These are phyloP conservation scores for Heterococcus sp. DNA, from an alignment of 108 stramenopile species.

Conservation along the genomic window DNA sequence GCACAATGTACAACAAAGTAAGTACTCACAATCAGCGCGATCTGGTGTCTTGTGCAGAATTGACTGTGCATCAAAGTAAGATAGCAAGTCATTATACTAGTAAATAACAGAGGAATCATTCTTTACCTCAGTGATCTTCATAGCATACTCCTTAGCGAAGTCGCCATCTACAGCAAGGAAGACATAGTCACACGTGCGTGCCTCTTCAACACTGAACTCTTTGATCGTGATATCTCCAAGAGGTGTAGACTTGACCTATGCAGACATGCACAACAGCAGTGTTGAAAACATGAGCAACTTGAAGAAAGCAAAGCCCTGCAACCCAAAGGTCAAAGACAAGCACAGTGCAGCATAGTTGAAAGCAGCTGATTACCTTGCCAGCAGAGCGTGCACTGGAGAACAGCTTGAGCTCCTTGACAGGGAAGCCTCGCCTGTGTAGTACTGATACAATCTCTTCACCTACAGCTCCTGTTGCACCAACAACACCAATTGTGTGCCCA, in stretches of 20 bases:
- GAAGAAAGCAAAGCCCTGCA: neutral
- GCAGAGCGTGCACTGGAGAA: constrained; percentile 72
- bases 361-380: constrained; percentile 67
- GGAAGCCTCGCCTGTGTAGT: constrained; percentile 71
- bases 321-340: neutral
- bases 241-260: constrained; percentile 55
- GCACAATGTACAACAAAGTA: no score
- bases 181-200: constrained; percentile 49
- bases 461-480: constrained; percentile 62
- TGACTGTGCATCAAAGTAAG: no score
- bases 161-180: constrained; percentile 55
- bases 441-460: constrained; percentile 87
- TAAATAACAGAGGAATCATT: no score
- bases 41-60: no score
- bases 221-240: constrained; percentile 81
- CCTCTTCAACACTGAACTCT: constrained; percentile 46
- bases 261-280: neutral
- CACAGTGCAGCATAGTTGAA: no score
- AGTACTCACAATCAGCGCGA: no score
- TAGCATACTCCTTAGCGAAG: constrained; percentile 48
- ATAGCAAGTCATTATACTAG: no score
- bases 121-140: constrained; percentile 21
- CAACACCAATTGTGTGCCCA: neutral
- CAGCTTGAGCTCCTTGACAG: constrained; percentile 72
- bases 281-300: neutral